Base-by-base conservation (phyloP, 2,329 filamentous ascomycete genomes). In the Colletotrichum liaoningense region DNA sequence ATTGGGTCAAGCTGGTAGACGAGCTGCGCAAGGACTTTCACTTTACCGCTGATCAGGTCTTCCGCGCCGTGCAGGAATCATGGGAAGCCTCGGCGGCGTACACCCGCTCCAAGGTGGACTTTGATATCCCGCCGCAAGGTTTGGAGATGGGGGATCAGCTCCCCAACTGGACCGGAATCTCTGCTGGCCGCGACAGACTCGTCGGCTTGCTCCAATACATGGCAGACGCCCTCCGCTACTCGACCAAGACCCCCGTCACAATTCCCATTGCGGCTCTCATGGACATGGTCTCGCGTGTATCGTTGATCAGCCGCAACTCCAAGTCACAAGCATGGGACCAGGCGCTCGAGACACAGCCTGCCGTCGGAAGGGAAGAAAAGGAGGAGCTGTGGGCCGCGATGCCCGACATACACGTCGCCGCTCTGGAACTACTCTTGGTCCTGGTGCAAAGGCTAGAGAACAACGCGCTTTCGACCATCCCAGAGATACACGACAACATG, bases 1-100 rank as follows among this genome's bases (percentile, higher is more conserved):
- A 97, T 81, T 98, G 95, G 95, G 86, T 87, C 19, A 93, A 90
- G 77, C 87, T 90, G 19, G 83, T 95, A 58, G 88, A 88, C 59
- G 84, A 85, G 8, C 86, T 92, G 12, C 84, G 97, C 28, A 86
- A 87, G 49, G 88, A 90, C 49, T 88, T 92, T 19, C 95, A 98
- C 78, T 82, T 84, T 28, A 93, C 94, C 1, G 91, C 93, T 55
- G 93, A 97, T 78, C 89, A 92, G 75, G 87, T 97, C 0, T 93
- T 98, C 78, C 91, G 95, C 62, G 91, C 92, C 11, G 88, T 98
- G 0, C 84, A 93, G 12, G 95, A 98, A 80, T 93, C 94, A 54
- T 97, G 95, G 93, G 91, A 95, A 77, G 91, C 94, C 0, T 87
- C 87, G 2, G 85, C 88, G 38, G 88, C 86, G 4, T 88, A 88